Percentiles rank a stretch among this genome's conserved stretches.
phyloP scores from a whole-genome alignment of 2,329 filamentous ascomycete genomes.

The Epichloe coenophiala region DNA sequence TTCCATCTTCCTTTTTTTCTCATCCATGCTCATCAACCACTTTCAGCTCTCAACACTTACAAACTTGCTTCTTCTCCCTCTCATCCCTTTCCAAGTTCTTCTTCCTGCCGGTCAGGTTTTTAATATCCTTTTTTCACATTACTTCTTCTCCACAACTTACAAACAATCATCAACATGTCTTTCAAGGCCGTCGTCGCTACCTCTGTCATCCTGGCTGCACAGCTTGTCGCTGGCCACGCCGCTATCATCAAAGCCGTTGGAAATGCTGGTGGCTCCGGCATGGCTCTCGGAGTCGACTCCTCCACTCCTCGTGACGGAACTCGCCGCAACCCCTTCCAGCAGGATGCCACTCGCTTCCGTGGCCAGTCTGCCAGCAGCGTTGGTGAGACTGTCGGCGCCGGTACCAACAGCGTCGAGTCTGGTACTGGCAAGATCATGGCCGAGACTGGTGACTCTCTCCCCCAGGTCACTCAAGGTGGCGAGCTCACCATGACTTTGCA shows the following conservation, averaged over 20 bases:
- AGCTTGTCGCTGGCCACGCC: constrained; percentile 46
- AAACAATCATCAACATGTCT: constrained; percentile 14
- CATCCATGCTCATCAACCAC: constrained; percentile 1
- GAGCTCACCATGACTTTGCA: constrained; percentile 47
- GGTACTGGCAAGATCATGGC: constrained; percentile 45
- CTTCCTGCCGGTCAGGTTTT: constrained; percentile 6
- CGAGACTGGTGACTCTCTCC: constrained; percentile 40
- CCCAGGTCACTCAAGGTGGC: constrained; percentile 43
- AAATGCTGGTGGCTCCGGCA: constrained; percentile 42
- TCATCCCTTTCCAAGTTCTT: not conserved
- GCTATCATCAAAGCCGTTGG: constrained; percentile 46
- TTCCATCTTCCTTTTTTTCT: not conserved
- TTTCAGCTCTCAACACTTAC: not conserved
- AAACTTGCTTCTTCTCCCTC: not conserved
- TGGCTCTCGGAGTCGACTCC: constrained; percentile 36
- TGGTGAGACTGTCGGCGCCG: constrained; percentile 44
- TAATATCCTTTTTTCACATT: not conserved
- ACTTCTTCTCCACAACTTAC: not conserved
- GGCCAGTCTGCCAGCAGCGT: constrained; percentile 36
- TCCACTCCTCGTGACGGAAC: constrained; percentile 49
- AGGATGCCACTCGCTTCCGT: constrained; percentile 49
- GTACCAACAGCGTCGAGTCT: constrained; percentile 41
- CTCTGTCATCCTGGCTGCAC: constrained; percentile 37
- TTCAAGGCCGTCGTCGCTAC: constrained; percentile 24
- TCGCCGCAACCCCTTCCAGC: constrained; percentile 46